Evolutionary conservation across 176 grass and related monocot genomes (phyloP), one percentile per base, ranked within the genome.

Genomic region (Aegilops speltoides): DNA sequence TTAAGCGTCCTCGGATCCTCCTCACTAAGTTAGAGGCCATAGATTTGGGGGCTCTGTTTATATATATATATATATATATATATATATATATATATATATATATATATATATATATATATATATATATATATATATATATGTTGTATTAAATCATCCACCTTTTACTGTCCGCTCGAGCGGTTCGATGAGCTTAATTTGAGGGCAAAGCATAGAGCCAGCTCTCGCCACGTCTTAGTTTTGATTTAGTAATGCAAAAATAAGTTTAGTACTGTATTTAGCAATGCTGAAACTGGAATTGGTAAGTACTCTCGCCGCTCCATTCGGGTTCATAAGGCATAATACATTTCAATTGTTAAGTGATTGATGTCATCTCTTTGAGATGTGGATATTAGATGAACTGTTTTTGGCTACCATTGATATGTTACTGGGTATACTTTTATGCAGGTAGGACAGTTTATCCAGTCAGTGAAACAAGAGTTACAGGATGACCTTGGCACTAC

Each of bases 401-500:
- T 70, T 73, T 82, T 77, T 77, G 34, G 16, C 48, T 52, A 48
- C 46, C 19, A 62, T 78, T 86, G 15, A 29, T 3, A 25, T 82
- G 10, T 77, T 79, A 68, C 16, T 78, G 28, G 38, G 8, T 76
- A 77, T 57, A 76, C 5, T 11, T 68, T 40, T 73, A 73, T 87
- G 84, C 81, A 97, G 95, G 95, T 95, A 50, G 64, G 83, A 17
- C 56, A 93, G 17, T 97, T 97, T 86, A 83, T 82, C 41, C 77
- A 84, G 0, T 81, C 82, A 29, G 87, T 95, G 62, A 79, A 88
- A 73, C 82, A 76, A 86, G 93, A 95, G 32, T n/a, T 65, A 36
- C 86, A 80, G 34, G 72, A 88, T 62, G 79, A 85, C 37, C 64
- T 88, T 72, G 83, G 59, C 11, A 83, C 40, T 79, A 74, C 28